Percentiles rank a stretch among this genome's conserved stretches.
phyloP scores from a whole-genome alignment of 169 alveolate species.

The Ichthyophthirius multifiliis region DNA sequence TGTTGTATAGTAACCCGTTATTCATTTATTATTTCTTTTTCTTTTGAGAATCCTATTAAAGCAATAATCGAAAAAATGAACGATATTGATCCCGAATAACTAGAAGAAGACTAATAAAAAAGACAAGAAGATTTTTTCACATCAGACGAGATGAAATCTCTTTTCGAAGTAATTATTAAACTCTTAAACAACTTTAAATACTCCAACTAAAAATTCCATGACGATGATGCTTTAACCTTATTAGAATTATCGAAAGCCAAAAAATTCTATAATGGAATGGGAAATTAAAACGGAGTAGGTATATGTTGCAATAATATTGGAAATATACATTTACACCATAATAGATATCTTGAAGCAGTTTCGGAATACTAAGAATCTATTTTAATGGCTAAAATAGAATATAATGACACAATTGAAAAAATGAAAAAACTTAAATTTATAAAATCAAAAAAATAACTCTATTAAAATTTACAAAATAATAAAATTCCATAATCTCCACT shows the following conservation, averaged over 20 bases:
- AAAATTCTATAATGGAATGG: conserved; percentile 19
- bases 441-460: neutral
- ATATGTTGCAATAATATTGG: conserved; percentile 43
- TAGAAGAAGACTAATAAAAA: conserved; percentile 5
- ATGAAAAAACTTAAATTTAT: neutral
- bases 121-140: conserved; percentile 20
- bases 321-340: conserved; percentile 36
- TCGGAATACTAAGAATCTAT: conserved; percentile 41
- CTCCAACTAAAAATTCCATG: conserved; percentile 8
- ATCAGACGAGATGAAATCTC: conserved; percentile 9
- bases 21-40: neutral
- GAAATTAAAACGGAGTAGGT: conserved; percentile 30
- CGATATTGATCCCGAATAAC: neutral
- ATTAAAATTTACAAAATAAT: neutral
- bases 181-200: conserved; percentile 24
- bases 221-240: conserved; percentile 15
- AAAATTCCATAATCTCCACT: neutral
- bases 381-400: conserved; percentile 28
- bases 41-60: neutral
- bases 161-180: conserved; percentile 22
- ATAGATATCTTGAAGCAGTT: conserved; percentile 37
- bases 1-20: neutral
- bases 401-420: neutral
- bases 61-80: neutral
- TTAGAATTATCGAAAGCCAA: conserved; percentile 21